Conservation (phyloP, 2,329 filamentous ascomycete species). For the Geosmithia flava region DNA sequence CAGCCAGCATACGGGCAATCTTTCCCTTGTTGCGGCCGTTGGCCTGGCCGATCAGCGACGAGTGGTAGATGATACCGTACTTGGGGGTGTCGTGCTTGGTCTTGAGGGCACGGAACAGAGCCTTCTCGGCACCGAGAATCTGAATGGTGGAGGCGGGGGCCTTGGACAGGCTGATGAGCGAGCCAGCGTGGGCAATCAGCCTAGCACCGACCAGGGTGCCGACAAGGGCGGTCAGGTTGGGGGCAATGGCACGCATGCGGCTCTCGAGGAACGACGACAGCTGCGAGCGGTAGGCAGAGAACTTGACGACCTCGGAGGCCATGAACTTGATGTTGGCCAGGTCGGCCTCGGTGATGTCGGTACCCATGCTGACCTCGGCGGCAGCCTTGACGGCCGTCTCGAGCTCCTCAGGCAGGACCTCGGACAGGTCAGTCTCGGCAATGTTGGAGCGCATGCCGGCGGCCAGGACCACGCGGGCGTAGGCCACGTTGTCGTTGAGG, state of each 20-base stretch:
- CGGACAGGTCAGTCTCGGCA: slow-evolving; percentile 64
- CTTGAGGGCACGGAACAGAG: slow-evolving; percentile 94
- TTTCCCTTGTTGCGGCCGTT: slow-evolving; percentile 99
- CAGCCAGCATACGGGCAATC: slow-evolving; percentile 90
- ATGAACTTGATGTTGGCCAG: slow-evolving; percentile 84
- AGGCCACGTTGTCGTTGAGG: slow-evolving; percentile 92
- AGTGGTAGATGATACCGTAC: slow-evolving; percentile 90
- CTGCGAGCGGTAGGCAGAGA: slow-evolving; percentile 81
- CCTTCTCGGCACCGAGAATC: slow-evolving; percentile 97
- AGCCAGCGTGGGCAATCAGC: slow-evolving; percentile 89
- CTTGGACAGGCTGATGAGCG: slow-evolving; percentile 89
- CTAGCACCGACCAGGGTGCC: slow-evolving; percentile 90
- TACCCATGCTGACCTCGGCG: slow-evolving; percentile 96
- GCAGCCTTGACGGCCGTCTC: slow-evolving; percentile 85
- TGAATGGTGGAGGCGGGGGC: slow-evolving; percentile 91
- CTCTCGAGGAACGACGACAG: slow-evolving; percentile 81
- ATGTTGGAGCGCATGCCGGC: slow-evolving; percentile 84
- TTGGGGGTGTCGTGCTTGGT: slow-evolving; percentile 99
- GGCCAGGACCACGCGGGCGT: slow-evolving; percentile 74
- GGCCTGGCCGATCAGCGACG: slow-evolving; percentile 88
- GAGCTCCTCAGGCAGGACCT: slow-evolving; percentile 90
- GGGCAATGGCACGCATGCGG: slow-evolving; percentile 93
- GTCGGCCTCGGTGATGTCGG: slow-evolving; percentile 88
- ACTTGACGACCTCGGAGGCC: slow-evolving; percentile 84
- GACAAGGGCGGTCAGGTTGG: slow-evolving; percentile 86